Conservation (phyloP, 441 rosid genomes). For the Syzygium syzygioides region DNA sequence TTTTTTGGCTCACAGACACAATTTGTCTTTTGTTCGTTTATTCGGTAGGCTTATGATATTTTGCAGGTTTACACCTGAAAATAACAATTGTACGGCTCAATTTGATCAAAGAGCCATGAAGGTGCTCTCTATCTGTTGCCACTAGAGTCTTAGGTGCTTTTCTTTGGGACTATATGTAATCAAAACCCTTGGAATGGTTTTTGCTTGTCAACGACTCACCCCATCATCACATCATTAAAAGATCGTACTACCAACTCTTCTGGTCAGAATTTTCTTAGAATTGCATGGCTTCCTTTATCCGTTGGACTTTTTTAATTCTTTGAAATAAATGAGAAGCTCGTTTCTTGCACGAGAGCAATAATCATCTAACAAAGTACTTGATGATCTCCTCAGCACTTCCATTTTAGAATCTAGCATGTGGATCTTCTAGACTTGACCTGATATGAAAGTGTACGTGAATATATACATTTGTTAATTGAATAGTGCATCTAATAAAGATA, state of each 20-base stretch:
- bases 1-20: not conserved
- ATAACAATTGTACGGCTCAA: not conserved
- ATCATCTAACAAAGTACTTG: not conserved
- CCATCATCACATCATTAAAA: not conserved
- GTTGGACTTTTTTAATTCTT: not conserved
- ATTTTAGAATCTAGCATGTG: not conserved
- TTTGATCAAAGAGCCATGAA: not conserved
- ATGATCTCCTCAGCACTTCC: not conserved
- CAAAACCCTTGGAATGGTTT: not conserved
- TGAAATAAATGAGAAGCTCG: not conserved
- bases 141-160: not conserved
- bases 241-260: not conserved
- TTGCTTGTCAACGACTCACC: not conserved
- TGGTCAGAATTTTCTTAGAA: not conserved
- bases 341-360: not conserved
- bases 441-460: not conserved
- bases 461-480: not conserved
- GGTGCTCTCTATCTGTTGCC: not conserved
- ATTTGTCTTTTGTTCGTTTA: not conserved
- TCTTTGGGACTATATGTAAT: not conserved
- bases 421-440: not conserved
- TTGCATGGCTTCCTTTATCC: not conserved
- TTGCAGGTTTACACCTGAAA: not conserved
- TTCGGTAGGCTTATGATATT: not conserved
- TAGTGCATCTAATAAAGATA: not conserved